Conservation (phyloP, 176 grass and related monocot genomes). For the Musa acuminata region DNA sequence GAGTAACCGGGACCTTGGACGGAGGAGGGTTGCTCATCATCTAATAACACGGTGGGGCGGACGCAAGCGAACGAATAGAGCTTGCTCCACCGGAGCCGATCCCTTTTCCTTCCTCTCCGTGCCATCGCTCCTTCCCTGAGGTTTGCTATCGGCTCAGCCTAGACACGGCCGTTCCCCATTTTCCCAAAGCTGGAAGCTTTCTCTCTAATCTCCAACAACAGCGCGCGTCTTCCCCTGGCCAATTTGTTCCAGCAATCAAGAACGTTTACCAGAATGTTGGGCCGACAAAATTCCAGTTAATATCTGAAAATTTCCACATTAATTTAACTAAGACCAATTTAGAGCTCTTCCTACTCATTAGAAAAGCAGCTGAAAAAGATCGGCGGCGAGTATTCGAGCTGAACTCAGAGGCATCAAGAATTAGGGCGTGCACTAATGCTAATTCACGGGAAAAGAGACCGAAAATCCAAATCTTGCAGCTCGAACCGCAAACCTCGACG, state of each 20-base stretch:
- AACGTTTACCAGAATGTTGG: neutral
- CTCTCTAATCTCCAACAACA: neutral
- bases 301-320: neutral
- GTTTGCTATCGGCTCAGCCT: conserved; percentile 20
- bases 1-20: conserved; percentile 71
- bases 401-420: neutral
- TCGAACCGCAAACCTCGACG: neutral
- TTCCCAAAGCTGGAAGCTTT: neutral
- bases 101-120: conserved; percentile 38
- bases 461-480: neutral
- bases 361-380: neutral
- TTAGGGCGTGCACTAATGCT: neutral
- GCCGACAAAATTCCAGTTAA: neutral
- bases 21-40: conserved; percentile 13
- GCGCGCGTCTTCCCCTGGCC: too few relatives aligned
- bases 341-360: neutral
- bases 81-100: conserved; percentile 83
- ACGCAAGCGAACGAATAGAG: conserved; percentile 91
- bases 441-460: neutral
- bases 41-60: conserved; percentile 17
- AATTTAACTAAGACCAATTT: neutral
- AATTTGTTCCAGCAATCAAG: too few relatives aligned
- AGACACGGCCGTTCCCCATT: neutral
- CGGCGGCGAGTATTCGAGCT: neutral
- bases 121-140: conserved; percentile 33